Evolutionary conservation across 495 filamentous ascomycete species (phyloP), one percentile per base, ranked within the genome.

Genomic region (Viridothelium virens): DNA sequence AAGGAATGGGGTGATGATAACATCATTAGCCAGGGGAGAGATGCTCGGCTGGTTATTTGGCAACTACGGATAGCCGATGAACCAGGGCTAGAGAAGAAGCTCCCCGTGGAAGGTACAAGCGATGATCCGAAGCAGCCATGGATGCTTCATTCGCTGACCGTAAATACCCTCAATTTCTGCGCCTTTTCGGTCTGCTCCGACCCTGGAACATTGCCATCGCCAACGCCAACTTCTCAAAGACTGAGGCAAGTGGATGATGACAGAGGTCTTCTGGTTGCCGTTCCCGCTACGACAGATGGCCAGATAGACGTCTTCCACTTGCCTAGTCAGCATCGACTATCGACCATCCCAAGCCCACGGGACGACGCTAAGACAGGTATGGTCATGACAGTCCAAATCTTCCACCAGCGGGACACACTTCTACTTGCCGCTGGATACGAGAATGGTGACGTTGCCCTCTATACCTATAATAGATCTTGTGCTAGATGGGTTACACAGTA

Each of bases 121-220:
- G 41, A 65, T 14, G 74, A 75, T 48, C 69, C 72, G 16, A 71
- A 70, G 44, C 83, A 89, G 72, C 94, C 94, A 16, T 96, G 91
- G 91, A 77, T 97, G 3, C 77, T 96, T 41, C 85, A 95, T 79
- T 84, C 89, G 39, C 75, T 98, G 4, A 79, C 88, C 38, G 90
- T 97, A 48, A 97, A 96, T 74, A 90, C 94, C 16, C 83, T 97
- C 75, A 98, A 97, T 75, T 98, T 97, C 73, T 98, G 94, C 70
- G 85, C 90, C 0, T 98, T 98, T 74, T 84, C 89, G 3, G 84
- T 85, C 66, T 89, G 85, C 68, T 69, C 73, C 37, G 71, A 56
- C 46, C 56, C 34, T 46, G 47, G 38, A 3, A 65, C 6, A 50
- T 36, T 12, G n/a, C 33, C 46, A 66, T 10, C 12, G 38, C 61